Percentiles rank a stretch among this genome's conserved stretches.
phyloP scores from a whole-genome alignment of 176 grass and related monocot genomes.

The Melocanna baccifera region DNA sequence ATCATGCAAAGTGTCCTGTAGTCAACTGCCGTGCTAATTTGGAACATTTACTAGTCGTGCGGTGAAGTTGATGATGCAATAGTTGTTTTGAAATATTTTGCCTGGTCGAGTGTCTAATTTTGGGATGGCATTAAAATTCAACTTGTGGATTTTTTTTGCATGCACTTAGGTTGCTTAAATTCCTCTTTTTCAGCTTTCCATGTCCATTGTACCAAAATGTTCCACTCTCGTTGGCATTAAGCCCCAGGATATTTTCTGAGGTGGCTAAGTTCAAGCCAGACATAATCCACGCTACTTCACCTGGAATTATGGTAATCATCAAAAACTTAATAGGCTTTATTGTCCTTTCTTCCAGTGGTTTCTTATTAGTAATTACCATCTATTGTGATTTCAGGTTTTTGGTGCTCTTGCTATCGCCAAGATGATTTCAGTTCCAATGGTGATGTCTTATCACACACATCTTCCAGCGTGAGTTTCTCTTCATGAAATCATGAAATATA shows the following conservation, averaged over 20 bases:
- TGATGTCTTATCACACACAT: slow-evolving; percentile 99
- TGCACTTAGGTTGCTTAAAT: neutral
- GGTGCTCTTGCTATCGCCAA: slow-evolving; percentile 86
- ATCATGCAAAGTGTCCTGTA: neutral
- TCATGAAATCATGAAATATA: neutral
- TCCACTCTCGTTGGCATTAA: slow-evolving; percentile 82
- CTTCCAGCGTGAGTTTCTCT: slow-evolving; percentile 69
- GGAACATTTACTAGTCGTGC: neutral
- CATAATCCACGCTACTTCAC: slow-evolving; percentile 92
- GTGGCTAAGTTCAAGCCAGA: slow-evolving; percentile 93
- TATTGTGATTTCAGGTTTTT: slow-evolving; percentile 62
- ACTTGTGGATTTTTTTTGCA: neutral
- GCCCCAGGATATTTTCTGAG: slow-evolving; percentile 88
- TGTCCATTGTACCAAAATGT: slow-evolving; percentile 92
- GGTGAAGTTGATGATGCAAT: neutral
- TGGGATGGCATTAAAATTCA: neutral
- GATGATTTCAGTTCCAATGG: slow-evolving; percentile 80
- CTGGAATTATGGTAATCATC: slow-evolving; percentile 81
- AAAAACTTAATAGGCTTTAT: neutral
- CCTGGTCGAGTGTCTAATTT: neutral
- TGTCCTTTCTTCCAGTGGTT: neutral
- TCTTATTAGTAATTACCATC: neutral
- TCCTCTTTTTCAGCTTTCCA: slow-evolving; percentile 68
- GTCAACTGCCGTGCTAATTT: neutral
- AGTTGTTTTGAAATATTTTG: neutral